Conservation (phyloP, 1,139 yeast genomes). For the Pichia sp. region DNA sequence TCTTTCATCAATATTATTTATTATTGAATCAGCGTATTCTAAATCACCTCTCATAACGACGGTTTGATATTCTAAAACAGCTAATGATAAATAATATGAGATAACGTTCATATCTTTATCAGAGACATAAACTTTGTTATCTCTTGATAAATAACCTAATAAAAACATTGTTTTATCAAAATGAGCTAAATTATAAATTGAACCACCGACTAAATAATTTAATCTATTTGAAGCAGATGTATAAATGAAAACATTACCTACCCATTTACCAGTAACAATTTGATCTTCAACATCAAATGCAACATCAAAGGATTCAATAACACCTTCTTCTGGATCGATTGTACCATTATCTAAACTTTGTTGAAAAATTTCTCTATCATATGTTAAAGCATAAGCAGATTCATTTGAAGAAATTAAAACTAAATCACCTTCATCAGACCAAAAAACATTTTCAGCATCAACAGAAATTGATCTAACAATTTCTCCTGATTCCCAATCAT, state of each 20-base stretch:
- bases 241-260: constrained; percentile 93
- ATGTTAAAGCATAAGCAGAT: constrained; percentile 75
- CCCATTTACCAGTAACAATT: constrained; percentile 87
- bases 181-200: constrained; percentile 86
- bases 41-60: constrained; percentile 91
- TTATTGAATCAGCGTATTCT: constrained; percentile 61
- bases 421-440: constrained; percentile 94
- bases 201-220: constrained; percentile 93
- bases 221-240: constrained; percentile 82
- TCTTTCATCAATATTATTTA: constrained; percentile 57
- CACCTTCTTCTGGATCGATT: constrained; percentile 78
- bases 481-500: constrained; percentile 87
- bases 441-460: constrained; percentile 71
- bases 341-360: constrained; percentile 55
- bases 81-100: constrained; percentile 74
- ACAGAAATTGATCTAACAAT: constrained; percentile 82
- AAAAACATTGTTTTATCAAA: constrained; percentile 84
- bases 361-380: constrained; percentile 59
- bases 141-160: constrained; percentile 85
- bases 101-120: constrained; percentile 85
- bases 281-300: constrained; percentile 76
- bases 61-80: constrained; percentile 92
- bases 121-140: constrained; percentile 80
- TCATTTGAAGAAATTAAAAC: constrained; percentile 64
- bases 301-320: constrained; percentile 80